Conservation (phyloP, 768 basidiomycete genomes). For the Lactarius psammicola region DNA sequence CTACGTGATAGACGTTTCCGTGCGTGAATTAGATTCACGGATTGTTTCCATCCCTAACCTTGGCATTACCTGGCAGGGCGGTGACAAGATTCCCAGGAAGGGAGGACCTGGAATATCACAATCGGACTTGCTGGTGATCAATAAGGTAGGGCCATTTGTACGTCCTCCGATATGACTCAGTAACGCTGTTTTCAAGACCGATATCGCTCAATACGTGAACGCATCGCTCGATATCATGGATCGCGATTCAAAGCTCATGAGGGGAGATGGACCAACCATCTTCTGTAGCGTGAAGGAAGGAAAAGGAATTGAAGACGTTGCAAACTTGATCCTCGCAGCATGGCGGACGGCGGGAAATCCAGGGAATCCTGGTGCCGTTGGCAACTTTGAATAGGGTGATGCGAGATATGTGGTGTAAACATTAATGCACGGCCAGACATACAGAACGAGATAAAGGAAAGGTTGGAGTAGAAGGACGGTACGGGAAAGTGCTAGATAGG, state of each 20-base stretch:
- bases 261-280: conserved; percentile 90
- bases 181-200: conserved; percentile 56
- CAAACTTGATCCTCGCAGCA: conserved; percentile 79
- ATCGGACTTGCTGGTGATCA: conserved; percentile 91
- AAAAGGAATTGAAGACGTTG: conserved; percentile 78
- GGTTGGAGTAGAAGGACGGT: no score
- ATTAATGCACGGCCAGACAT: no score
- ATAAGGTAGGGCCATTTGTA: conserved; percentile 61
- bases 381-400: conserved; percentile 7
- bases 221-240: conserved; percentile 95
- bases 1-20: conserved; percentile 86
- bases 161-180: neutral
- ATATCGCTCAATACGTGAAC: conserved; percentile 88
- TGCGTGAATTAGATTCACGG: conserved; percentile 36
- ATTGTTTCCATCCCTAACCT: neutral
- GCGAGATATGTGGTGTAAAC: neutral
- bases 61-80: conserved; percentile 56
- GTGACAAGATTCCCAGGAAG: conserved; percentile 98
- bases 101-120: conserved; percentile 97
- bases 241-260: conserved; percentile 89
- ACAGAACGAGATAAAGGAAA: no score
- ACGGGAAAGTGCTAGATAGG: no score
- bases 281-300: conserved; percentile 82
- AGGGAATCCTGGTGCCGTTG: conserved; percentile 47
- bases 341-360: conserved; percentile 83